A percentile compares a stretch with the other conserved stretches of the same genome.
Conservation (phyloP, 1,284 basidiomycete genomes). For the Trichosporon asahii region DNA sequence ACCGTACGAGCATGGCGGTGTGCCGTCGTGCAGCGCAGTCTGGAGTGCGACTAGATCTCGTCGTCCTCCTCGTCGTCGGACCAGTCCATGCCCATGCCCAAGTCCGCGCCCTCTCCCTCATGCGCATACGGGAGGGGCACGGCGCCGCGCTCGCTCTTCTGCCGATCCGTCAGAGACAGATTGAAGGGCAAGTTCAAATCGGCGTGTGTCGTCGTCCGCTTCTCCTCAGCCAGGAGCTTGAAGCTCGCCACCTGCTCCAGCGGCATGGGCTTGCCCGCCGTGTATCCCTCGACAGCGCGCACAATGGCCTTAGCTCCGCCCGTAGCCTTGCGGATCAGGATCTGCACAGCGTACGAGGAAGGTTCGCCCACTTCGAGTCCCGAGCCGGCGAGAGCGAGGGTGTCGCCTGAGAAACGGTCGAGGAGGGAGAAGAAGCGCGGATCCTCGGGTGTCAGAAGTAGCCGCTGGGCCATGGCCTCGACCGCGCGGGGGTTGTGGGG, state of each 20-base stretch:
- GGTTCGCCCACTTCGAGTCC: slow-evolving; percentile 16
- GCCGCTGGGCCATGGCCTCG: slow-evolving; percentile 61
- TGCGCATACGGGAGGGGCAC: slow-evolving; percentile 85
- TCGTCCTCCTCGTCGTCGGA: slow-evolving; percentile 46
- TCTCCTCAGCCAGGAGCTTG: slow-evolving; percentile 13
- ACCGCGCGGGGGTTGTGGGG: slow-evolving; percentile 66
- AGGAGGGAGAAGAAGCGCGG: slow-evolving; percentile 39
- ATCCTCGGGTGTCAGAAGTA: slow-evolving; percentile 58
- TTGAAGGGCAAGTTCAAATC: slow-evolving; percentile 68
- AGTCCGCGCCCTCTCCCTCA: slow-evolving; percentile 58
- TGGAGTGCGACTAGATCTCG: slow-evolving; percentile 29
- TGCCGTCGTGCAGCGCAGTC: not conserved
- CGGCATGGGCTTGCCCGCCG: not conserved
- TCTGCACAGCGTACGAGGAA: slow-evolving; percentile 32
- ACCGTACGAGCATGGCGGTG: too few species aligned
- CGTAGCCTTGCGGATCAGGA: slow-evolving; percentile 43
- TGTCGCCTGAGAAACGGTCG: slow-evolving; percentile 24
- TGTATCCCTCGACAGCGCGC: slow-evolving; percentile 33
- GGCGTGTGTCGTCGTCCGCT: slow-evolving; percentile 55
- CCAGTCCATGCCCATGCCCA: slow-evolving; percentile 33
- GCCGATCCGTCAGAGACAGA: slow-evolving; percentile 74
- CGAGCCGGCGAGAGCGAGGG: slow-evolving; percentile 31
- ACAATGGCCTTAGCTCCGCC: slow-evolving; percentile 50
- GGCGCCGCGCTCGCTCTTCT: slow-evolving; percentile 69
- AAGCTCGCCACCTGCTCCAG: slow-evolving; percentile 18